Conservation (phyloP, 306 rosid genomes). For the Morella rubra region DNA sequence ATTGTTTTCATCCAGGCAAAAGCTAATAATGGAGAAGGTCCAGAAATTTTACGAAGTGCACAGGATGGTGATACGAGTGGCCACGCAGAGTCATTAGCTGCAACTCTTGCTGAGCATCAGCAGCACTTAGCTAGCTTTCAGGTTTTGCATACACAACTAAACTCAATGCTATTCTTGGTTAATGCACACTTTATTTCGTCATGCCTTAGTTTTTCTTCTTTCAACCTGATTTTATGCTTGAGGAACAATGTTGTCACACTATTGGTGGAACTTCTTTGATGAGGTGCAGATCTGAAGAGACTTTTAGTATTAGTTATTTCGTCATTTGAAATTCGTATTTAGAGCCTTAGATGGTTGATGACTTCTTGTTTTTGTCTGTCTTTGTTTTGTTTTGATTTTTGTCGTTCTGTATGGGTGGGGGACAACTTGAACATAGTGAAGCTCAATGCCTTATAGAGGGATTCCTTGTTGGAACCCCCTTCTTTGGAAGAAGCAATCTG, state of each 20-base stretch:
- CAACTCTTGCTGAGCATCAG: constrained; percentile 97
- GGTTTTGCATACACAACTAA: constrained; percentile 46
- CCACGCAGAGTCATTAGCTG: constrained; percentile 86
- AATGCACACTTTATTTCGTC: neutral
- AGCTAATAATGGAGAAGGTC: constrained; percentile 99
- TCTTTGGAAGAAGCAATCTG: constrained; percentile 15
- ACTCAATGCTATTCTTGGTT: neutral
- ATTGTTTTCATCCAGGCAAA: constrained; percentile 60
- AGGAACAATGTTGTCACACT: neutral
- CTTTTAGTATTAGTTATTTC: neutral
- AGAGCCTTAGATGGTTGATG: neutral
- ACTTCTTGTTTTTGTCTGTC: too few relatives aligned
- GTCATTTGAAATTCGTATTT: neutral
- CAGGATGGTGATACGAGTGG: constrained; percentile 82
- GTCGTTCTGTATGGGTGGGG: too few relatives aligned
- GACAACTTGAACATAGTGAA: neutral
- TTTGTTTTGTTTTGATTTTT: too few relatives aligned
- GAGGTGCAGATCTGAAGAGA: neutral
- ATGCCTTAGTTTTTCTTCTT: neutral
- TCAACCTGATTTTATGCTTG: neutral
- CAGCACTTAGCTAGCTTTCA: constrained; percentile 99
- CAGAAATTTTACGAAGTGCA: constrained; percentile 77
- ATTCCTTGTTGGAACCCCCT: neutral
- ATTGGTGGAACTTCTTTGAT: neutral
- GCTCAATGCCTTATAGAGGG: neutral